These are phyloP conservation scores for Arctium lappa DNA, from an alignment of 129 eudicot species.

Conservation along the genomic window DNA sequence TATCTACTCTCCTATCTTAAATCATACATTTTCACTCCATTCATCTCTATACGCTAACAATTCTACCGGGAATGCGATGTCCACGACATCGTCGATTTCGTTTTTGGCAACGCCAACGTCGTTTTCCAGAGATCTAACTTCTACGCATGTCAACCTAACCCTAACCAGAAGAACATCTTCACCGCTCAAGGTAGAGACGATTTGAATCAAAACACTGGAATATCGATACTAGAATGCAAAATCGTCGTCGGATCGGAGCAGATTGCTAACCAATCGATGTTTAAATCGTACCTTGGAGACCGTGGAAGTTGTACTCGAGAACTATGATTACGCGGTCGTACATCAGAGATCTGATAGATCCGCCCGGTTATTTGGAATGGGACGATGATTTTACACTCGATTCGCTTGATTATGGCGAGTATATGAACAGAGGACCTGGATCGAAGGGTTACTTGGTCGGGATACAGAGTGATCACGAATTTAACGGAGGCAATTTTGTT, in stretches of 20 bases:
- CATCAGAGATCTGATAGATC: conserved; percentile 47
- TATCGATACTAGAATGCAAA: conserved; percentile 61
- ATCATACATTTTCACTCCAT: too few species aligned
- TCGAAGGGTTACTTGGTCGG: too few species aligned
- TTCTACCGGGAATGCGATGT: conserved; percentile 77
- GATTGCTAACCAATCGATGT: conserved; percentile 43
- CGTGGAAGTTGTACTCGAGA: conserved; percentile 59
- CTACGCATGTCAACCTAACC: conserved; percentile 59
- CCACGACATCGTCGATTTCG: conserved; percentile 72
- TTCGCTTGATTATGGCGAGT: conserved; percentile 44
- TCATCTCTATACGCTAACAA: conserved; percentile 25
- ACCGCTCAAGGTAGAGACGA: conserved; percentile 88
- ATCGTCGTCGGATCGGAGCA: conserved; percentile 71
- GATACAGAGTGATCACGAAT: too few species aligned
- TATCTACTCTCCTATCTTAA: too few species aligned
- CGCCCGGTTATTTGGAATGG: conserved; percentile 74
- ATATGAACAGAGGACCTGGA: too few species aligned
- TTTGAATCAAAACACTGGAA: conserved; percentile 77
- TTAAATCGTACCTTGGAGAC: background rate
- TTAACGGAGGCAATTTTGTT: too few species aligned
- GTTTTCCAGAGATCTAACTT: conserved; percentile 68
- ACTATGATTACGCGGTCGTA: conserved; percentile 44
- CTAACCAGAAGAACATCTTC: conserved; percentile 64
- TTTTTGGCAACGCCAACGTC: conserved; percentile 79
- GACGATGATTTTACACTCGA: conserved; percentile 43